Evolutionary conservation across 23 red algal genomes (phyloP).

Genomic region (Gracilariopsis chorda): DNA sequence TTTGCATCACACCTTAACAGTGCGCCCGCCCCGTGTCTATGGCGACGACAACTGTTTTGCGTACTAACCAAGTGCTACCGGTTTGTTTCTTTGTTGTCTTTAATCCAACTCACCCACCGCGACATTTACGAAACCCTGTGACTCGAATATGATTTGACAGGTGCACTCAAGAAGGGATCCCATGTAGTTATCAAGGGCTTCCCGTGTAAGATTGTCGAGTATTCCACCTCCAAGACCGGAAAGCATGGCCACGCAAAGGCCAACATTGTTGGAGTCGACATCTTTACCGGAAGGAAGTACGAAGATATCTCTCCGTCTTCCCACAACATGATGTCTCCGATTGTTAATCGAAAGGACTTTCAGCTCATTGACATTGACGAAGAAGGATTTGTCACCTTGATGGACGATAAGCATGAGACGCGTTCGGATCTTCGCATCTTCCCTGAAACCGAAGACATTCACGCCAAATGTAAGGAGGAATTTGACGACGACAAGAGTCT

Average conservation of each 20-base stretch:
- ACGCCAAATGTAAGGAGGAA: constrained; percentile 91
- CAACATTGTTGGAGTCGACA: constrained; percentile 96
- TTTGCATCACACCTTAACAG: too few species aligned
- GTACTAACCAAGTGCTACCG: too few species aligned
- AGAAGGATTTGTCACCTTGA: constrained; percentile 84
- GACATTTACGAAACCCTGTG: too few species aligned
- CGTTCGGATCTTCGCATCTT: constrained; percentile 92
- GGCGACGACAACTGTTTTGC: too few species aligned
- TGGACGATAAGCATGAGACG: constrained; percentile 97
- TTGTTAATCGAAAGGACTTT: constrained; percentile 89
- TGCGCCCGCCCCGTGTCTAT: too few species aligned
- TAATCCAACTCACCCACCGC: too few species aligned
- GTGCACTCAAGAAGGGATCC: constrained; percentile 91
- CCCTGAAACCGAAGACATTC: constrained; percentile 72
- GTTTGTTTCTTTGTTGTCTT: too few species aligned
- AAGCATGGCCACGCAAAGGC: constrained; percentile 99
- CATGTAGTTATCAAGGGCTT: constrained; percentile 98
- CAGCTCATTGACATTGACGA: constrained; percentile 96
- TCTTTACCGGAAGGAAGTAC: constrained; percentile 97
- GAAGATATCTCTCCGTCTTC: constrained; percentile 98
- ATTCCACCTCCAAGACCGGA: constrained; percentile 97
- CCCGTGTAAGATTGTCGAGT: constrained; percentile 98
- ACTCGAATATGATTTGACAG: too few species aligned
- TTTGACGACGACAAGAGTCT: constrained; percentile 91
- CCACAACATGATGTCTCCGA: constrained; percentile 95